These are phyloP conservation scores for Lenzites betulinus DNA, from an alignment of 768 basidiomycete genomes.

Conservation along the genomic window DNA sequence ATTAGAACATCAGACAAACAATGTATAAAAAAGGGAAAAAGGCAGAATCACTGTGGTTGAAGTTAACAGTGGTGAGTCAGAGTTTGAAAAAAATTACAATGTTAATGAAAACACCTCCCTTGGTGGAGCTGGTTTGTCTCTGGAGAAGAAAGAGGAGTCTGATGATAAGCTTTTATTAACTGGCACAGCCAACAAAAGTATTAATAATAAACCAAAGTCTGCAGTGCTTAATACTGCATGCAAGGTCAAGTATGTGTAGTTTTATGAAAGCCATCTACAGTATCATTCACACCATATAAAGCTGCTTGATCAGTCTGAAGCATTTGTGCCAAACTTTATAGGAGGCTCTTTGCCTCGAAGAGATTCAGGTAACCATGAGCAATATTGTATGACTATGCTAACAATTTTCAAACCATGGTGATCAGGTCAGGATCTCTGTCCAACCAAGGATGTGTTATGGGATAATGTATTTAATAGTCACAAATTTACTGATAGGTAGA, in stretches of 20 bases:
- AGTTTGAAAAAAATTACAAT: background rate
- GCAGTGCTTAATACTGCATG: too few species aligned
- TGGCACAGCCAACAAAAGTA: too few species aligned
- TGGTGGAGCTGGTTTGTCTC: background rate
- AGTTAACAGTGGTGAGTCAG: background rate
- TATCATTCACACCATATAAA: background rate
- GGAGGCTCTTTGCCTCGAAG: conserved; percentile 31
- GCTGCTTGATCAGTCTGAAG: background rate
- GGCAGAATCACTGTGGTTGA: background rate
- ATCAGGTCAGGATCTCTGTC: conserved; percentile 32
- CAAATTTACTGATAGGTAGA: background rate
- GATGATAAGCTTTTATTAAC: background rate
- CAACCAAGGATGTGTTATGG: background rate
- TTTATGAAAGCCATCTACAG: background rate
- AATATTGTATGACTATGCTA: conserved; percentile 37
- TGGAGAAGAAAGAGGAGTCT: background rate
- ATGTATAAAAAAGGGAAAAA: background rate
- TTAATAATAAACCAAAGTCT: too few species aligned
- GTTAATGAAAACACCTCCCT: background rate
- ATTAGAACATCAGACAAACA: background rate
- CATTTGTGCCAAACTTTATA: conserved; percentile 34
- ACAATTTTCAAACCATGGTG: conserved; percentile 40
- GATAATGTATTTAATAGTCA: conserved; percentile 2
- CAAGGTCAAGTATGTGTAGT: background rate
- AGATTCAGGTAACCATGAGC: conserved; percentile 36